Evolutionary conservation across 2,329 filamentous ascomycete genomes (phyloP).

Genomic region (Hirsutella rhossiliensis): DNA sequence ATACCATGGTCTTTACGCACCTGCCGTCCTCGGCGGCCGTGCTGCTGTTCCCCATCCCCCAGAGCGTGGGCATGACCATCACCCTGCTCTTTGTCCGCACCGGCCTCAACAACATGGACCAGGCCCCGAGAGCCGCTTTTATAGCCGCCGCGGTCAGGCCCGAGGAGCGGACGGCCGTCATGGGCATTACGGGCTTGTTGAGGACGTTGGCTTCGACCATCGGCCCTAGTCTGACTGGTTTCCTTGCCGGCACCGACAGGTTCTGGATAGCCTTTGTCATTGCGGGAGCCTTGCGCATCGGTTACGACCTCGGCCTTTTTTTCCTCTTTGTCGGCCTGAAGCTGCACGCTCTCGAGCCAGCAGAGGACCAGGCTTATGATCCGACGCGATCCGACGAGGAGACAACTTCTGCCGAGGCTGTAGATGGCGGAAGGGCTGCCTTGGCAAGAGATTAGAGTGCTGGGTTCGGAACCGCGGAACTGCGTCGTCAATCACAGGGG

Average conservation of each 20-base stretch:
- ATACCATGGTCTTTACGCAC: slow-evolving; percentile 53
- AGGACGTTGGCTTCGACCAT: slow-evolving; percentile 45
- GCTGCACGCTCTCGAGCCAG: slow-evolving; percentile 15
- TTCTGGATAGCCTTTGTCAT: slow-evolving; percentile 54
- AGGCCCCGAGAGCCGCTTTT: slow-evolving; percentile 53
- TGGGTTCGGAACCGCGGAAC: too few species aligned
- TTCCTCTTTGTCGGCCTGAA: slow-evolving; percentile 47
- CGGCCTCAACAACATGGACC: slow-evolving; percentile 57
- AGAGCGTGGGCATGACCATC: slow-evolving; percentile 36
- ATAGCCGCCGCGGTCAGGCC: slow-evolving; percentile 55
- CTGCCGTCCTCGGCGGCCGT: slow-evolving; percentile 51
- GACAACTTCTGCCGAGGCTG: too few species aligned
- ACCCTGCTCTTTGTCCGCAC: slow-evolving; percentile 45
- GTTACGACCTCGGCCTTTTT: slow-evolving; percentile 47
- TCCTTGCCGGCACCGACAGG: slow-evolving; percentile 35
- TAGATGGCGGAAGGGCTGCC: too few species aligned
- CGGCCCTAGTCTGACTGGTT: slow-evolving; percentile 42
- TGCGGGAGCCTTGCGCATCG: slow-evolving; percentile 38
- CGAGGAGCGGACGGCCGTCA: slow-evolving; percentile 55
- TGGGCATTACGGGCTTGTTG: slow-evolving; percentile 53
- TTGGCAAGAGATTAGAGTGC: too few species aligned
- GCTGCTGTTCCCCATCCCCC: slow-evolving; percentile 44
- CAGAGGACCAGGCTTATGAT: too few species aligned
- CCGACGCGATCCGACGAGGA: too few species aligned
- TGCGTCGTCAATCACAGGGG: too few species aligned